phyloP scores from a whole-genome alignment of 2,329 filamentous ascomycete genomes.

The Colletotrichum paranaense region DNA sequence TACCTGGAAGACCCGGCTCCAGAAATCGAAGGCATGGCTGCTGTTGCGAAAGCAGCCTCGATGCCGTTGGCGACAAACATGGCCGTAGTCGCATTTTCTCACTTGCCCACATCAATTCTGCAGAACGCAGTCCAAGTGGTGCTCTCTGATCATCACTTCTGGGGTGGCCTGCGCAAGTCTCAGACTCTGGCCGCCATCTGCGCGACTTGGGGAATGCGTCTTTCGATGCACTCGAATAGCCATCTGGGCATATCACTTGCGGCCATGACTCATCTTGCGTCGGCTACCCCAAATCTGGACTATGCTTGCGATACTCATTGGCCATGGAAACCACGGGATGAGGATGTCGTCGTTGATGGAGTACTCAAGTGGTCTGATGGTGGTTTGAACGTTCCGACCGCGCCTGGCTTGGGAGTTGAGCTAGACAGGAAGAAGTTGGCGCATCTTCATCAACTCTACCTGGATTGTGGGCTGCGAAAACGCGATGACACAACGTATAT shows the following conservation, averaged over 20 bases:
- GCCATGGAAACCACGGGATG: constrained; percentile 56
- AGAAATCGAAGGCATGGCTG: constrained; percentile 55
- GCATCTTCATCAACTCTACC: constrained; percentile 50
- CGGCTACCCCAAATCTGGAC: constrained; percentile 53
- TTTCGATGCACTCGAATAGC: constrained; percentile 57
- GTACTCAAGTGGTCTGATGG: constrained; percentile 50
- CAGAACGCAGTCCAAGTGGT: constrained; percentile 54
- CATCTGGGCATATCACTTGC: constrained; percentile 55
- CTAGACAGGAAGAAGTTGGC: constrained; percentile 49
- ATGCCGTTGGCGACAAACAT: constrained; percentile 57
- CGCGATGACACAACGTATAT: constrained; percentile 52
- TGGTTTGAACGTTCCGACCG: constrained; percentile 47
- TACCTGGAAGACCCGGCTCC: constrained; percentile 54
- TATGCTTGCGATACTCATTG: constrained; percentile 57
- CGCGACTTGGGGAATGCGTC: constrained; percentile 51
- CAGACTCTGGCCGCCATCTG: constrained; percentile 52
- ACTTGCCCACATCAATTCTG: constrained; percentile 50
- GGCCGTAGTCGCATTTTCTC: constrained; percentile 54
- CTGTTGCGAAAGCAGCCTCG: constrained; percentile 50
- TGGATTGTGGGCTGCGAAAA: constrained; percentile 50
- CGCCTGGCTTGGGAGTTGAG: constrained; percentile 50
- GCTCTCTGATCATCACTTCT: constrained; percentile 55
- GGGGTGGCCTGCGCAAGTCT: constrained; percentile 54
- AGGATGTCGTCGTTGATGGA: constrained; percentile 53
- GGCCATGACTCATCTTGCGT: constrained; percentile 55